Evolutionary conservation across 768 basidiomycete species (phyloP), one percentile per base, ranked within the genome.

Genomic region (Leccinum boreale): DNA sequence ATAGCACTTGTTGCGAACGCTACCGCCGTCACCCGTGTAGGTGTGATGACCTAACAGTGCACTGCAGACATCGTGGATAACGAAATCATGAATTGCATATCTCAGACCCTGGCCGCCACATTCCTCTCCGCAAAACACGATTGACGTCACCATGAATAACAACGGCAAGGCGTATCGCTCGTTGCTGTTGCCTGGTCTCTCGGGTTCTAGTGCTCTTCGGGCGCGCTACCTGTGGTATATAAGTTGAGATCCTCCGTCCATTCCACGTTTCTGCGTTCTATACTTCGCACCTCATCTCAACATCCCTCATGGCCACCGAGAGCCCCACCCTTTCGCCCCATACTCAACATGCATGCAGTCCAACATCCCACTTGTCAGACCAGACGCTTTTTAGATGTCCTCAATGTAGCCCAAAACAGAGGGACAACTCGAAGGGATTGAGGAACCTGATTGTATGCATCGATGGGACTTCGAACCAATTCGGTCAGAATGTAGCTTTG

Each of bases 361-460:
- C 54, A 12, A 49, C 55, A 1, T 23, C 14, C 33, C 8, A 15
- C 9, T 42, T 60, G 7, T 53, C 55, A 21, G 10, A 28, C 8
- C 52, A 29, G 11, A 26, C 54, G 19, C 35, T 47, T 11, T 11
- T 52, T 7, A 59, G 52, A 46, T 66, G 65, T 31, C 45, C 33
- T 21, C 62, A 61, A 42, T 62, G 63, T 58, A 65, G 54, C 21
- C 1, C 23, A 48, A 42, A 55, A 42, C 61, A 35, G 4, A 65
- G 49, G 10, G 58, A 36, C n/a, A 46, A 49, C 29, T 7, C 21
- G 45, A 46, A 23, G 19, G 21, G 14, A 23, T 24, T 39, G 51
- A 62, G 67, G 56, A 68, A 68, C 56, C 57, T 70, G 48, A 24
- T 47, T 47, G 46, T 47, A 26, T 47, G 46, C 46, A 47, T 47